Evolutionary conservation across 106 monocot genomes (phyloP).

Genomic region (Platanthera guangdongensis): DNA sequence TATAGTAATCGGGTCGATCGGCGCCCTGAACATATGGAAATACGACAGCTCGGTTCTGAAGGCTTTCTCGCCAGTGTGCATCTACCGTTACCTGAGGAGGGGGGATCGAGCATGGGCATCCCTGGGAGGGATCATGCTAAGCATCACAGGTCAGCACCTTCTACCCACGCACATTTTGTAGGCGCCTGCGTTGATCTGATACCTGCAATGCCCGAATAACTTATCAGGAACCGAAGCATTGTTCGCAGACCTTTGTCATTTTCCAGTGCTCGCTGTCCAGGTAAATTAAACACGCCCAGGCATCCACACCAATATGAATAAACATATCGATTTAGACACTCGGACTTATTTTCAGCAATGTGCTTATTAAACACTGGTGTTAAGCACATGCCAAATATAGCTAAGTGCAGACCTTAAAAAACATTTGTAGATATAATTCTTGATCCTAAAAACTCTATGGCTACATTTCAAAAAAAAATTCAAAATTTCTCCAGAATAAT

Average conservation of each 20-base stretch:
- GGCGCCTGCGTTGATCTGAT: neutral
- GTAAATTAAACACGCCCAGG: constrained; percentile 13
- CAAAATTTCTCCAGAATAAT: no score
- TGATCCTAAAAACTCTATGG: no score
- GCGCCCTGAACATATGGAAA: constrained; percentile 69
- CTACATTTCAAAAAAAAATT: no score
- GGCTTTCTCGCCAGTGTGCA: constrained; percentile 77
- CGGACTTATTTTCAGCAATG: no score
- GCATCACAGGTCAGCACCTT: constrained; percentile 40
- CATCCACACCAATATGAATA: neutral
- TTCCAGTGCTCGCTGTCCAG: constrained; percentile 55
- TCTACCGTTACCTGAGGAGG: constrained; percentile 54
- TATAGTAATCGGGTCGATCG: constrained; percentile 69
- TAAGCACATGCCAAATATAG: no score
- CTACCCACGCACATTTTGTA: neutral
- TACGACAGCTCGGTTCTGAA: constrained; percentile 65
- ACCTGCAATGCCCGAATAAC: neutral
- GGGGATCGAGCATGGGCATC: constrained; percentile 54
- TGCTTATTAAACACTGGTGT: no score
- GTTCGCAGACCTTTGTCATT: constrained; percentile 62
- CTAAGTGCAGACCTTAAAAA: no score
- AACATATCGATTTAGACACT: neutral
- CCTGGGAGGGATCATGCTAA: constrained; percentile 92
- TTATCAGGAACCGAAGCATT: constrained; percentile 53
- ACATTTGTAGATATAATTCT: no score